Base-by-base conservation (phyloP, 2,329 filamentous ascomycete species). In the Cryoendolithus antarcticus region DNA sequence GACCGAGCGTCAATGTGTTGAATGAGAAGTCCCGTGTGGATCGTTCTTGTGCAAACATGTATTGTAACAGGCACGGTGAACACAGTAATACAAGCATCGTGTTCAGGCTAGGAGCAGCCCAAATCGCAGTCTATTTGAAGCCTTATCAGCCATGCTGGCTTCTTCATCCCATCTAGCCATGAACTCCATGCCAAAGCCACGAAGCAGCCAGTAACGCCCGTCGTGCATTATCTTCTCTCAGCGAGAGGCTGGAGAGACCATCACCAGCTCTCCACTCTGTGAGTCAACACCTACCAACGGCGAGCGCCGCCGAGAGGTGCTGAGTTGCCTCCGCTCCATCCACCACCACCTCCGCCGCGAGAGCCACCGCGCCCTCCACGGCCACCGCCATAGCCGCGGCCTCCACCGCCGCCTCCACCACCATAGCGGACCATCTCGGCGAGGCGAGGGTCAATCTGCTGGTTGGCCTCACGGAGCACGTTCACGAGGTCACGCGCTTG, bases 381-480 rank as follows among this genome's bases (percentile, higher is more conserved):
- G 50, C 77, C 71, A 50, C 78, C 71, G 54, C 80, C 74, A 60
- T 80, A 80, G 54, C 83, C 69, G 51, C 75, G 67, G 42, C 72
- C 62, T 50, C 82, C 77, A 48, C 81, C 76, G 39, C 82, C 82
- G 43, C 86, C 86, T 42, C 85, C 85, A 47, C 86, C 85, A 51
- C 86, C 77, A 61, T 88, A 96, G 63, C 91, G 83, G 53, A 77
- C 80, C 91, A 98, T 96, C 72, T 98, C 91, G 48, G 80, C 78
- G 48, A 98, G 81, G 63, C 86, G 82, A 59, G 91, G 91, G 58
- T 96, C 91, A 64, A 98, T 88, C 66, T 93, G 82, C 71, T 98
- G 91, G 72, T 96, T 96, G 51, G 91, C 88, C 69, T 98, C 91
- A 59, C 80, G 80, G 53, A 98, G 81, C 56, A 98, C 85, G 55